Base-by-base conservation (phyloP, 331 rosid species). In the Prunus yedoensis region DNA sequence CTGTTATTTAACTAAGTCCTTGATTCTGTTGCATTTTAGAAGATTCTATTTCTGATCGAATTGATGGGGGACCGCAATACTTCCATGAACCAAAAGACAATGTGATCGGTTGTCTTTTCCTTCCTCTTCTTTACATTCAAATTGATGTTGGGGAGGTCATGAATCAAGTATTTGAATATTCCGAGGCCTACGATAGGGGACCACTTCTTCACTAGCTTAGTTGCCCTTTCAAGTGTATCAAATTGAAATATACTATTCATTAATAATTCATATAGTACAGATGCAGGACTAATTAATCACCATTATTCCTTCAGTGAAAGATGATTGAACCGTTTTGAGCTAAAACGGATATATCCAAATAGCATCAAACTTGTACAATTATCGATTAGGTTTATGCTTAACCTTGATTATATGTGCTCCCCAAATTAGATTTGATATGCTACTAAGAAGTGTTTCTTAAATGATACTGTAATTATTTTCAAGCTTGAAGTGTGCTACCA, bases 171-270 rank as follows among this genome's bases (percentile, higher is more conserved):
- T 75, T 76, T 77, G 61, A 83, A 77, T 86, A 76, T 83, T 77
- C 78, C 74, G 72, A 47, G 73, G 71, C 50, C 78, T 82, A 73
- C 74, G 82, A 79, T 71, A 81, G 83, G 91, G 97, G 93, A 89
- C 91, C 97, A 80, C 88, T 66, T 62, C 74, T 68, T 86, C 72
- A 74, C 82, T 78, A 67, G 73, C 81, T 83, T 81, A 81, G 81
- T 65, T 81, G 58, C 82, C 78, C 73, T 70, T 82, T 74, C 43
- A 79, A 75, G 81, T 70, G 65, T 80, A 64, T 76, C 68, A 72
- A 73, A 49, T 74, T 46, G 59, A 79, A 77, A 76, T 82, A 81
- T 75, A 38, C 25, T 65, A 61, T 66, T 71, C 60, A 63, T 56
- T 76, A 76, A 57, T 77, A 73, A 72, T 77, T 78, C 4, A 61